Evolutionary conservation across 495 filamentous ascomycete species (phyloP).

Genomic region (Darksidea phi): DNA sequence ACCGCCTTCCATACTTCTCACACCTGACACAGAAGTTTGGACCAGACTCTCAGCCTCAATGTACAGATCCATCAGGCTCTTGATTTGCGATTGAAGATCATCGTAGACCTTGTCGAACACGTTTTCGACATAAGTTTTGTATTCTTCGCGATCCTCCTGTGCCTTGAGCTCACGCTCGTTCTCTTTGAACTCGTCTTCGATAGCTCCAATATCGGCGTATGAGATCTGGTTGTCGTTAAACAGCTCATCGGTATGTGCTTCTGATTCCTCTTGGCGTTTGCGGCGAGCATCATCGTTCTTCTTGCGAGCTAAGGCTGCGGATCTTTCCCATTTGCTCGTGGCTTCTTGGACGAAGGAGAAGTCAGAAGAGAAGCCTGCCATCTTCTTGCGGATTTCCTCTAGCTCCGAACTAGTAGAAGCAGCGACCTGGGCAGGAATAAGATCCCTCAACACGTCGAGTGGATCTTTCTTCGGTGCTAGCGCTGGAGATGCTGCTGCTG

Average conservation of each 20-base stretch:
- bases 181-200: constrained; percentile 62
- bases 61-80: constrained; percentile 53
- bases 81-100: constrained; percentile 54
- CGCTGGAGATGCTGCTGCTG: background rate
- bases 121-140: constrained; percentile 51
- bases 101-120: constrained; percentile 57
- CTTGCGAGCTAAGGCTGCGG: constrained; percentile 46
- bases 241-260: constrained; percentile 54
- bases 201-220: constrained; percentile 59
- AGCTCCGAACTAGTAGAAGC: constrained; percentile 6
- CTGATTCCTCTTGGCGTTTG: constrained; percentile 55
- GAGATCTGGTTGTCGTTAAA: constrained; percentile 62
- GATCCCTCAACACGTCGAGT: constrained; percentile 3
- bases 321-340: constrained; percentile 50
- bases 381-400: constrained; percentile 6
- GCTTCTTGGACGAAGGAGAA: constrained; percentile 53
- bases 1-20: constrained; percentile 13
- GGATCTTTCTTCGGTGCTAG: constrained; percentile 5
- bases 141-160: constrained; percentile 57
- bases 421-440: constrained; percentile 14
- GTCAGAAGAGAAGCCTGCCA: constrained; percentile 33
- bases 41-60: constrained; percentile 37
- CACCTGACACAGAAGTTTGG: constrained; percentile 15
- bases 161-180: constrained; percentile 54
- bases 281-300: constrained; percentile 51